phyloP scores from a whole-genome alignment of 73 alveolate genomes.

The Tetrahymena elliotti region DNA sequence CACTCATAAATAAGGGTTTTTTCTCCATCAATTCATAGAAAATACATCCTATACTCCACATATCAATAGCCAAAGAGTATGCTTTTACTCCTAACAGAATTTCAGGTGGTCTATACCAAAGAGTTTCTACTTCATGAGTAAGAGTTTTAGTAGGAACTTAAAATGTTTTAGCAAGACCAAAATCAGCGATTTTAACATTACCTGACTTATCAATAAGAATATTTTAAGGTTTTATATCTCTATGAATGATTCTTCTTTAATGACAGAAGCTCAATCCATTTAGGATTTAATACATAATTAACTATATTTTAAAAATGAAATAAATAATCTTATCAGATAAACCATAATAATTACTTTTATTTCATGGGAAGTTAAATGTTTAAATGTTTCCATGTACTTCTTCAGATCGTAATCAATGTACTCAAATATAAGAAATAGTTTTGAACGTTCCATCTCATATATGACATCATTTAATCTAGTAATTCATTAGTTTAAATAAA shows the following conservation, averaged over 20 bases:
- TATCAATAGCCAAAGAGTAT: constrained; percentile 49
- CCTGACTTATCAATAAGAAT: constrained; percentile 69
- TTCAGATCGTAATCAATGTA: constrained; percentile 75
- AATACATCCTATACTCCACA: constrained; percentile 56
- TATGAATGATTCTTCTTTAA: constrained; percentile 83
- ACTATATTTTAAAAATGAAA: background rate
- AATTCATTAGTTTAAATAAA: constrained; percentile 17
- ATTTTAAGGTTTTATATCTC: constrained; percentile 92
- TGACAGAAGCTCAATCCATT: constrained; percentile 78
- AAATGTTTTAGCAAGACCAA: constrained; percentile 93
- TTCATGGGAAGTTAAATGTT: background rate
- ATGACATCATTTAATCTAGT: constrained; percentile 71
- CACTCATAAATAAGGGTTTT: constrained; percentile 15
- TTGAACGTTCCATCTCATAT: constrained; percentile 48
- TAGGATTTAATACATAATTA: constrained; percentile 51
- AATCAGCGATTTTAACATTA: constrained; percentile 81
- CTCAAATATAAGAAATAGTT: constrained; percentile 73
- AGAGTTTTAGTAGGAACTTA: constrained; percentile 61
- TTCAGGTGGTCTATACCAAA: constrained; percentile 58
- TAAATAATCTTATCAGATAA: background rate
- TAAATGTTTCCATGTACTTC: constrained; percentile 56
- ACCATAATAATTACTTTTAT: background rate
- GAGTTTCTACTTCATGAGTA: constrained; percentile 48
- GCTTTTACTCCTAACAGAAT: constrained; percentile 28
- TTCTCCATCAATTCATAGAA: constrained; percentile 44